Evolutionary conservation across 2,329 filamentous ascomycete species (phyloP), one percentile per base, ranked within the genome.

Genomic region (Rutstroemia sp.): DNA sequence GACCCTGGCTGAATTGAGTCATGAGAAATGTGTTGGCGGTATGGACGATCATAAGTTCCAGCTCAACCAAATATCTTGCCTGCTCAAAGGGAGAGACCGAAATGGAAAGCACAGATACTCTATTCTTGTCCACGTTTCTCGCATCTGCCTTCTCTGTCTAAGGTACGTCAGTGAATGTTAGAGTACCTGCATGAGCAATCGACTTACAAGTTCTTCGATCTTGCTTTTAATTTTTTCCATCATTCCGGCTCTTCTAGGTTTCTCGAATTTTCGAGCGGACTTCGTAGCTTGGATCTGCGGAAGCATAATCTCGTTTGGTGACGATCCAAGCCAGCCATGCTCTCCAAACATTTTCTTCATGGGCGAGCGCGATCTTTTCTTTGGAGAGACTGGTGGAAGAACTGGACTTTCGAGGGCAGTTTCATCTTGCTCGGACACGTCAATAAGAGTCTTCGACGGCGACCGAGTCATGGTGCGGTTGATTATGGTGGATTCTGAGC

Each of bases 271-370:
- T 25, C 63, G 27, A 12, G 25, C 30, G 23, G 50, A 40, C 49
- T 62, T 64, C 30, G 61, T 60, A 23, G 38, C 17, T 25, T 56
- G 47, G 7, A 30, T 6, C 34, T 59, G 62, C 2, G 57, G 48
- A 12, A 60, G 52, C 9, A 56, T 21, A 7, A 52, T 25, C 50
- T 66, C 65, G 44, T 60, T 51, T 10, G 65, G 60, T 9, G 64
- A 62, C 4, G 58, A 42, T 42, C 65, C 67, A 39, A 70, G 63
- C 64, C 65, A 70, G 16, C 67, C 68, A 49, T 64, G 56, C 45
- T 67, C 63, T 19, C 67, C 68, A 51, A 69, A 69, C 64, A 70
- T 63, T 55, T 67, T 69, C 49, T 70, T 70, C 65, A 68, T 67
- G 3, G 68, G 67, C 9, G 67, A 70, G 6, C 67, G 65, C 14